A percentile compares a stretch with the other conserved stretches of the same genome.
These are phyloP conservation scores for Populus davidiana DNA, from an alignment of 345 rosid genomes.

Conservation along the genomic window DNA sequence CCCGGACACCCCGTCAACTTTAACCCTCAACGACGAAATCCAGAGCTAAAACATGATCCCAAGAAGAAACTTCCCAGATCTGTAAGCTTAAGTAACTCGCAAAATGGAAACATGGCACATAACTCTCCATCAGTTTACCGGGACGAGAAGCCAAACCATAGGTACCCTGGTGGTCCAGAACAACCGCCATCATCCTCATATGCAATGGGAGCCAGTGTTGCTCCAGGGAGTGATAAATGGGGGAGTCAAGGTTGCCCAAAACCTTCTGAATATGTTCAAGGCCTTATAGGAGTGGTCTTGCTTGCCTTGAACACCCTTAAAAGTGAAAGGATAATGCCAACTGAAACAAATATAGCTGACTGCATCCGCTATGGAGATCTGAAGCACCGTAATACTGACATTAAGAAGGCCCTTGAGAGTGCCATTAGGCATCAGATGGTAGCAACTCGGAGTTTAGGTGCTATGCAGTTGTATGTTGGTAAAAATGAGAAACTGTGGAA, in stretches of 20 bases:
- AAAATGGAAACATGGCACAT: conserved; percentile 25
- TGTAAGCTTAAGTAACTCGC: conserved; percentile 13
- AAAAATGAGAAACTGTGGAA: conserved; percentile 68
- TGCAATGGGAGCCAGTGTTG: conserved; percentile 5
- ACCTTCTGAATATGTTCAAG: conserved; percentile 69
- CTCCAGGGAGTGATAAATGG: conserved; percentile 30
- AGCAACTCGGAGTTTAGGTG: conserved; percentile 46
- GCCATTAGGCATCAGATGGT: conserved; percentile 70
- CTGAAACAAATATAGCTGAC: conserved; percentile 64
- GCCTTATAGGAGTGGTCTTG: conserved; percentile 75
- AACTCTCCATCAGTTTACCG: conserved; percentile 5
- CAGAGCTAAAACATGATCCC: conserved; percentile 24
- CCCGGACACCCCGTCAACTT: conserved; percentile 16
- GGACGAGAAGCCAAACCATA: conserved; percentile 14
- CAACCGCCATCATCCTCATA: conserved; percentile 17
- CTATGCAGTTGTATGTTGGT: conserved; percentile 58
- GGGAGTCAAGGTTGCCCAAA: conserved; percentile 52
- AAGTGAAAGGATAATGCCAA: conserved; percentile 68
- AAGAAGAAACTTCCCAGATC: conserved; percentile 14
- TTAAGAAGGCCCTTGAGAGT: conserved; percentile 64
- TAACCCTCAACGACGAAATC: conserved; percentile 23
- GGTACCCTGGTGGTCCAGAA: conserved; percentile 18
- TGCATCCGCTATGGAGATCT: conserved; percentile 72
- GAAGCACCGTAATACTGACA: conserved; percentile 55
- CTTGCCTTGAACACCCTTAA: conserved; percentile 70